A percentile compares a stretch with the other conserved stretches of the same genome.
Conservation (phyloP, 164 flowering plant genomes). For the Aristolochia contorta region DNA sequence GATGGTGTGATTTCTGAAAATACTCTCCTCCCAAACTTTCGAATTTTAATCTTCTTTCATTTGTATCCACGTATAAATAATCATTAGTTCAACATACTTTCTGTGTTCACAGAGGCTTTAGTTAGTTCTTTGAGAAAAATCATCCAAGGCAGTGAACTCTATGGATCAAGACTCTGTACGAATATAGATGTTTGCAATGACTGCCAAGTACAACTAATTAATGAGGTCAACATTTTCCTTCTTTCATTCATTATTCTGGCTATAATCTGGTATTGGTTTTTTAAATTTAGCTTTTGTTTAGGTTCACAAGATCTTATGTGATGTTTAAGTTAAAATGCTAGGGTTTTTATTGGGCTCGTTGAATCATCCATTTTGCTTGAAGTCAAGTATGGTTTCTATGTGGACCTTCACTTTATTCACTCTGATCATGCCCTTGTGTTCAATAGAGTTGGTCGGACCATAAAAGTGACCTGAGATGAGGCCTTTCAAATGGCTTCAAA, state of each 20-base stretch:
- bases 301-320: constrained; percentile 2
- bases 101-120: constrained; percentile 36
- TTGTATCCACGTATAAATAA: neutral
- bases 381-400: too few relatives aligned
- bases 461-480: too few relatives aligned
- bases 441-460: too few relatives aligned
- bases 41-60: neutral
- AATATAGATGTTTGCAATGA: constrained; percentile 76
- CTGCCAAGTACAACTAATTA: constrained; percentile 60
- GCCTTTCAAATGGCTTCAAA: too few relatives aligned
- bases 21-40: neutral
- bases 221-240: constrained; percentile 34
- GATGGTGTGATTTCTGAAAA: constrained; percentile 30
- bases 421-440: too few relatives aligned
- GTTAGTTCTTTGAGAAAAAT: constrained; percentile 52
- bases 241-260: too few relatives aligned
- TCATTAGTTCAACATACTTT: neutral
- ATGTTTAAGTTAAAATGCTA: too few relatives aligned
- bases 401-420: too few relatives aligned
- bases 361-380: too few relatives aligned
- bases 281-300: neutral
- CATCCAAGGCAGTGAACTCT: constrained; percentile 38
- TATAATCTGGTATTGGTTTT: neutral
- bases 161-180: constrained; percentile 68
- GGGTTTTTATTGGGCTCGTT: too few relatives aligned